These are phyloP conservation scores for Sphaerobolus stellatus DNA, from an alignment of 1,284 basidiomycete genomes.

Conservation along the genomic window DNA sequence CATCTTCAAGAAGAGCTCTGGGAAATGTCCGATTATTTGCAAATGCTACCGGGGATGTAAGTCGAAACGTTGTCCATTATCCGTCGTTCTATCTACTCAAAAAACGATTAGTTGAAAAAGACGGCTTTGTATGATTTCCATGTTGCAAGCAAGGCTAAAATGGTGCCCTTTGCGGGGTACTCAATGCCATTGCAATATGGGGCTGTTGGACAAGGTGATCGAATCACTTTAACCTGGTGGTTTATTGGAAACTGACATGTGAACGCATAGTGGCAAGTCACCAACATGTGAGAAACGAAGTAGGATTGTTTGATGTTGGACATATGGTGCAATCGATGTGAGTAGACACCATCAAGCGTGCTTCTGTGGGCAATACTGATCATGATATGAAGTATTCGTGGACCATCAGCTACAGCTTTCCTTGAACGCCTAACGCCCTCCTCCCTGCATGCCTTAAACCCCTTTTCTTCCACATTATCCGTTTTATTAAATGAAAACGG, in stretches of 20 bases:
- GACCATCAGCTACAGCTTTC: slow-evolving; percentile 73
- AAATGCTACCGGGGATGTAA: slow-evolving; percentile 1
- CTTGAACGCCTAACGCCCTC: slow-evolving; percentile 85
- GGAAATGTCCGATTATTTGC: background rate
- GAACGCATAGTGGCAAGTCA: slow-evolving; percentile 84
- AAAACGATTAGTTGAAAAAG: slow-evolving; percentile 40
- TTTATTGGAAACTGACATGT: slow-evolving; percentile 14
- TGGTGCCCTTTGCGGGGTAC: slow-evolving; percentile 96
- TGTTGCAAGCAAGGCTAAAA: slow-evolving; percentile 81
- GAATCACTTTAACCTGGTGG: slow-evolving; percentile 22
- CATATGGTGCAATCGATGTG: slow-evolving; percentile 95
- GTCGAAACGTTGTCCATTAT: background rate
- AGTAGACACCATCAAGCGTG: slow-evolving; percentile 16
- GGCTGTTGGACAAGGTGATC: slow-evolving; percentile 77
- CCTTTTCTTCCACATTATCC: slow-evolving; percentile 79
- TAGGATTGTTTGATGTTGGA: slow-evolving; percentile 94
- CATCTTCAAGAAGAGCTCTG: background rate
- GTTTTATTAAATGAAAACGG: slow-evolving; percentile 87
- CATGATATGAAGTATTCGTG: slow-evolving; percentile 60
- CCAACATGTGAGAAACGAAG: slow-evolving; percentile 81
- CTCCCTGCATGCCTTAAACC: slow-evolving; percentile 63
- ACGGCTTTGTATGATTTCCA: slow-evolving; percentile 95
- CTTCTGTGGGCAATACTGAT: background rate
- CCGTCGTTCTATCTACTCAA: background rate
- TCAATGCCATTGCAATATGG: slow-evolving; percentile 93